phyloP scores from a whole-genome alignment of 1,139 yeast species.

The Magnusiomyces suaveolens region DNA sequence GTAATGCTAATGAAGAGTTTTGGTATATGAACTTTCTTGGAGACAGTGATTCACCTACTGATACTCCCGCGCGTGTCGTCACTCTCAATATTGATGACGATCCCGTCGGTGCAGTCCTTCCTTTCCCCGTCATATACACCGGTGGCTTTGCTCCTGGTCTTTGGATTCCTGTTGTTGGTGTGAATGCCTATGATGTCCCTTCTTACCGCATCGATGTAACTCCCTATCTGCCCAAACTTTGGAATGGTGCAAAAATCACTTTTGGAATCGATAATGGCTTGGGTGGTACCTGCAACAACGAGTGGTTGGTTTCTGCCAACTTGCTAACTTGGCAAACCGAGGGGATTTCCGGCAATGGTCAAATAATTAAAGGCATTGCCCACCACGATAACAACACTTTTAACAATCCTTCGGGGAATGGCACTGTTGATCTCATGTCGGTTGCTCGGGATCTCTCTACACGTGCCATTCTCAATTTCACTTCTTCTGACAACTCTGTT shows the following conservation, averaged over 20 bases:
- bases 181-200: slow-evolving; percentile 62
- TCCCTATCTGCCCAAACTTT: slow-evolving; percentile 52
- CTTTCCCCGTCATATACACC: slow-evolving; percentile 48
- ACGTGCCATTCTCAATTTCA: slow-evolving; percentile 13
- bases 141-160: slow-evolving; percentile 73
- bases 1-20: slow-evolving; percentile 72
- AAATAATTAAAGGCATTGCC: slow-evolving; percentile 6
- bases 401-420: slow-evolving; percentile 3
- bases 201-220: slow-evolving; percentile 58
- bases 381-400: slow-evolving; percentile 10
- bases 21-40: slow-evolving; percentile 56
- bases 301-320: slow-evolving; percentile 65
- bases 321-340: slow-evolving; percentile 49
- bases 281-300: slow-evolving; percentile 31
- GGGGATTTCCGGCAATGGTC: slow-evolving; percentile 26
- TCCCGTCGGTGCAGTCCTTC: slow-evolving; percentile 32
- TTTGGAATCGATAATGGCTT: slow-evolving; percentile 48
- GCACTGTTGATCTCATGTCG: slow-evolving; percentile 10
- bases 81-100: slow-evolving; percentile 29
- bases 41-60: slow-evolving; percentile 36
- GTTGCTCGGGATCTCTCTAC: slow-evolving; percentile 10
- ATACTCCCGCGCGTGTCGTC: slow-evolving; percentile 40
- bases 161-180: slow-evolving; percentile 72
- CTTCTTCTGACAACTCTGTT: slow-evolving; percentile 2
- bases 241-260: slow-evolving; percentile 34